Conservation (phyloP, 1,284 basidiomycete genomes). For the Puccinia sorghi region DNA sequence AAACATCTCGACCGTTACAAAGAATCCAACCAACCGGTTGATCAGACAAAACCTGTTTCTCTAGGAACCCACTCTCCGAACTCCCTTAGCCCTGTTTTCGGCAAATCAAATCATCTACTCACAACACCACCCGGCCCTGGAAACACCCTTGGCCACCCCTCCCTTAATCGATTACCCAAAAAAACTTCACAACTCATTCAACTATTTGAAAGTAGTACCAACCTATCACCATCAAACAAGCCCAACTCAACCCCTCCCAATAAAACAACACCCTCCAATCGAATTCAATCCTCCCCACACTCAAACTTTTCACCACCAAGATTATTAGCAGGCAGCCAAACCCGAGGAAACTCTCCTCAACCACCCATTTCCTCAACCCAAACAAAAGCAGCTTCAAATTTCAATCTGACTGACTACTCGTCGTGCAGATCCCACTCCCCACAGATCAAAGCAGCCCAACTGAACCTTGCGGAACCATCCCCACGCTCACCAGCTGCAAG, state of each 20-base stretch:
- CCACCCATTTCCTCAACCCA: conserved; percentile 6
- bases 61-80: conserved; percentile 4
- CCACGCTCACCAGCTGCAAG: conserved; percentile 2
- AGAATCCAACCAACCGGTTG: background rate
- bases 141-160: conserved; percentile 22
- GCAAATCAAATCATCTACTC: conserved; percentile 17
- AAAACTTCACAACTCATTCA: conserved; percentile 40
- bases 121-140: background rate
- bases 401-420: background rate
- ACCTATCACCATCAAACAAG: conserved; percentile 6
- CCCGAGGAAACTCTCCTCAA: conserved; percentile 22
- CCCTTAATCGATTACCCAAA: conserved; percentile 43
- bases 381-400: conserved; percentile 16
- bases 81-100: conserved; percentile 3
- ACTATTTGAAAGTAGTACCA: conserved; percentile 36
- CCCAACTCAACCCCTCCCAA: conserved; percentile 21
- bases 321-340: background rate
- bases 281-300: background rate
- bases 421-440: background rate
- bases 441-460: conserved; percentile 8
- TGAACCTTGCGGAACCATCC: background rate
- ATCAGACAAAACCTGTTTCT: conserved; percentile 3
- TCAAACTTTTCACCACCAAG: background rate
- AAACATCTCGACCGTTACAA: conserved; percentile 1
- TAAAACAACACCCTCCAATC: conserved; percentile 3